Evolutionary conservation across 441 rosid genomes (phyloP), one percentile per base, ranked within the genome.

Genomic region (Arabidopsis hybrid): DNA sequence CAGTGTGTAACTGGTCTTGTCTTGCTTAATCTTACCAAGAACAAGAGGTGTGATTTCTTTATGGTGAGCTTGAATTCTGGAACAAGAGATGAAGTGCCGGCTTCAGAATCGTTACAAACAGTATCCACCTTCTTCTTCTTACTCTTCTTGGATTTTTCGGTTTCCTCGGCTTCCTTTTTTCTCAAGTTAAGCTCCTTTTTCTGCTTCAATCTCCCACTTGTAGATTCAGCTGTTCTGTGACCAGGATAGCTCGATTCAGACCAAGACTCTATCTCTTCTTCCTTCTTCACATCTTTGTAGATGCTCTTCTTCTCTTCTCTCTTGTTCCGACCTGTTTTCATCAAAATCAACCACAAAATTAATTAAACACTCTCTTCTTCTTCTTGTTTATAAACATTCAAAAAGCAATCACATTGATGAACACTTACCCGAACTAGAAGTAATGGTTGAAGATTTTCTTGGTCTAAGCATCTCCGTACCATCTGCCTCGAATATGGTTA

Each of bases 381-480:
- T 64, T 35, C 18, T 60, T 14, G 4, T 26, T 26, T 42, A 13
- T 18, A 45, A 53, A 49, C 29, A 35, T 60, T 2, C 51, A 1
- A 55, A 47, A 13, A 31, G 46, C 12, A 66, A n/a, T 51, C 56
- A 42, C 18, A 60, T 16, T 60, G 34, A 60, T 39, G 38, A 60
- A 13, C 11, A 53, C 70, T 61, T 55, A 69, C 74, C 4, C 6
- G 45, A 68, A 63, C 32, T 46, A 34, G 60, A 69, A 63, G 71
- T 13, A 69, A 31, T 3, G 39, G 70, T 18, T 36, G 52, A 6
- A 38, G 59, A 6, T 6, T 32, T 5, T 46, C 12, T 36, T n/a
- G 75, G 75, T 36, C 14, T 56, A 49, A 69, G 71, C 60, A 76
- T 69, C 14, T 76, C 75, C 47, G 18, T 12, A 57, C 79, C 35